These are phyloP conservation scores for Helicocarpus griseus DNA, from an alignment of 2,329 filamentous ascomycete species.

Conservation along the genomic window DNA sequence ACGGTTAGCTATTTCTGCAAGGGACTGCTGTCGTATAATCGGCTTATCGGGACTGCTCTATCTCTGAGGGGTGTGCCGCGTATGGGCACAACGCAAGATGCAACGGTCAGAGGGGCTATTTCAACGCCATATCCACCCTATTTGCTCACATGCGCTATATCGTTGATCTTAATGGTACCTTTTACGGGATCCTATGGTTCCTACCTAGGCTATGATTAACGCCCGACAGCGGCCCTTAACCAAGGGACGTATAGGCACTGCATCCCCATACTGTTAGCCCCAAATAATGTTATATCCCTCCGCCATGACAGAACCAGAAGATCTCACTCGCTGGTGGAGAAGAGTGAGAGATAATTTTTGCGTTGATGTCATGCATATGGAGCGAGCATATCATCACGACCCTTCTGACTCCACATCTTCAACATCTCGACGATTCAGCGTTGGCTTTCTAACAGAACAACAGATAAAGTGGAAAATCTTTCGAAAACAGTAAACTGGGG, in stretches of 20 bases:
- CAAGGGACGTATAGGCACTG: neutral
- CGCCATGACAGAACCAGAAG: neutral
- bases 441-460: neutral
- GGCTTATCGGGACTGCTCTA: neutral
- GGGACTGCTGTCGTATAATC: neutral
- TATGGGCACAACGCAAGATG: too few relatives aligned
- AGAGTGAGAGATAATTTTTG: neutral
- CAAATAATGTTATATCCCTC: neutral
- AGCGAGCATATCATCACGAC: neutral
- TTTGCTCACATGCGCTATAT: neutral
- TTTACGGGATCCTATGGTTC: too few relatives aligned
- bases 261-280: neutral
- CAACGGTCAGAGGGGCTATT: too few relatives aligned
- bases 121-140: neutral
- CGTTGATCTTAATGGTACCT: neutral
- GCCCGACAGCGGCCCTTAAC: neutral
- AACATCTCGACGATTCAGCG: neutral
- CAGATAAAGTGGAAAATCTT: neutral
- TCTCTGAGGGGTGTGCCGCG: neutral
- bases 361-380: constrained; percentile 3
- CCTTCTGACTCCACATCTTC: neutral
- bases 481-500: neutral
- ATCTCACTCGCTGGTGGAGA: neutral
- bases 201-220: neutral
- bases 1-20: neutral